Evolutionary conservation across 257 asterid species (phyloP), one percentile per base, ranked within the genome.

Genomic region (Solanum clarkiae): DNA sequence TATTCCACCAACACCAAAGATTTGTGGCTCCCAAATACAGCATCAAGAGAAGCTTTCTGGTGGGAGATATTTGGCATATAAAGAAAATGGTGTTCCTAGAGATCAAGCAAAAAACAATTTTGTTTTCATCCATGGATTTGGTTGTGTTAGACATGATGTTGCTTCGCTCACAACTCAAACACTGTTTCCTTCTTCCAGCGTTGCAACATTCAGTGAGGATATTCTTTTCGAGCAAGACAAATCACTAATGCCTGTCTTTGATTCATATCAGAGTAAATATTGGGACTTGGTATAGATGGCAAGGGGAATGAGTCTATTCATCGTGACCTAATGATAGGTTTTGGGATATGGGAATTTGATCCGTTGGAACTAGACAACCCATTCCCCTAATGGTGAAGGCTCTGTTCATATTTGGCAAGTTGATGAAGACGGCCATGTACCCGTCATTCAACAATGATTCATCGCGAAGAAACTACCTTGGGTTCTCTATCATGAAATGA

Each of bases 351-450:
- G 98, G 99, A 93, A 47, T 96, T 94, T 65, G 92, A 88, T 86
- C 99, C 98, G 0, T 84, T 84, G 84, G 95, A 93, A 69, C 84
- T 94, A 87, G 84, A 93, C 81, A 93, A 93, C 79, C 94, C 95
- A 32, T 2, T 93, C 90, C 84, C 84, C 94, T 44, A 86, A 92
- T 11, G 70, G 93, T 15, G 94, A 87, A 87, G 97, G 91, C 7
- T 84, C 92, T 1, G 97, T 94, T 47, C 98, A 96, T 88, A 86
- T 96, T 45, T 96, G 97, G 98, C 95, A 92, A 36, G 99, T 98
- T 22, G 99, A 96, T 17, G 95, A 93, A 0, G 99, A 96, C 84
- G 11, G 14, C 18, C 85, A 93, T 12, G 98, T 92, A 80, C 96
- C 97, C 0, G 96, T 85, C 60, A 62, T 86, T 36, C 85, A 89